A percentile compares a stretch with the other conserved stretches of the same genome.
Conservation (phyloP, 805 yeast species). For the Pichia heedii region DNA sequence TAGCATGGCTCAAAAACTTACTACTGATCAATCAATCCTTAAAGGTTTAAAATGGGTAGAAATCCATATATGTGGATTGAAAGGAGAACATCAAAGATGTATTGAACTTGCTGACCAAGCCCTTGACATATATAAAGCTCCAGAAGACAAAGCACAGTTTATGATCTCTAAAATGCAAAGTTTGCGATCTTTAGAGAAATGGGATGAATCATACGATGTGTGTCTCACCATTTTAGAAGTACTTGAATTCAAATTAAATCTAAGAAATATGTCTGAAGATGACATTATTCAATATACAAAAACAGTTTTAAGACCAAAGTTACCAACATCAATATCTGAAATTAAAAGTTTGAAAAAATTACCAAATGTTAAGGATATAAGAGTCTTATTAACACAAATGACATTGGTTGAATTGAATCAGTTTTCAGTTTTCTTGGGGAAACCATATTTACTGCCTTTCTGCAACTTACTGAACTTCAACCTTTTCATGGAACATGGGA, state of each 20-base stretch:
- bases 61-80: conserved; percentile 25
- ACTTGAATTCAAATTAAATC: conserved; percentile 24
- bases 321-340: conserved; percentile 34
- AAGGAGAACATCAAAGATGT: conserved; percentile 28
- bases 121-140: conserved; percentile 22
- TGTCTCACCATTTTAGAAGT: conserved; percentile 29
- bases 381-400: conserved; percentile 29
- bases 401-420: conserved; percentile 32
- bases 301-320: conserved; percentile 17
- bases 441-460: conserved; percentile 23
- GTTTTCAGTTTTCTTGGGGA: conserved; percentile 25
- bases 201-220: conserved; percentile 27
- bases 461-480: conserved; percentile 28
- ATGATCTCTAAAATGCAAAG: conserved; percentile 31
- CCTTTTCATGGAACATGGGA: conserved; percentile 32
- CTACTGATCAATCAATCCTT: conserved; percentile 15
- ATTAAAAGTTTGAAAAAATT: conserved; percentile 25
- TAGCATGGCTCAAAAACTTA: conserved; percentile 26
- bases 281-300: conserved; percentile 16
- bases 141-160: conserved; percentile 28
- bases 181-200: conserved; percentile 24
- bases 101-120: conserved; percentile 29
- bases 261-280: neutral
- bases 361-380: conserved; percentile 21
- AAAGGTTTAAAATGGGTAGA: conserved; percentile 25